Evolutionary conservation across 1,284 basidiomycete species (phyloP).

Genomic region (Erythrobasidium hasegawianum): DNA sequence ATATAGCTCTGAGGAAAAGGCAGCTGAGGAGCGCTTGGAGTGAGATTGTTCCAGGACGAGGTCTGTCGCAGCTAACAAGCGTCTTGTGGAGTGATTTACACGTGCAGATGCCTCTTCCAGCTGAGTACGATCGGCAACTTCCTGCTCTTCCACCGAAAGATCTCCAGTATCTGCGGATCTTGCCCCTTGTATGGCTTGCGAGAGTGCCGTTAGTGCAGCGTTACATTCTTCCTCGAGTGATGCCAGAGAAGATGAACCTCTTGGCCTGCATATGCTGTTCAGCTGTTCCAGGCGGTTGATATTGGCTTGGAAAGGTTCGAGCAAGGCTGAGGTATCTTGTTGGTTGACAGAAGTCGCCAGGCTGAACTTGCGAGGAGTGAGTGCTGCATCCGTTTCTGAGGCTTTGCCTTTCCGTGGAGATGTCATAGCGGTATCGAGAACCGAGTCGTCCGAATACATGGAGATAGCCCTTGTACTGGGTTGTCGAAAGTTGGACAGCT

Average conservation of each 20-base stretch:
- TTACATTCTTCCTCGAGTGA: constrained; percentile 11
- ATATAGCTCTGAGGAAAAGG: background rate
- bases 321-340: background rate
- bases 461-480: background rate
- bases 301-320: background rate
- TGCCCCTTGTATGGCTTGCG: constrained; percentile 9
- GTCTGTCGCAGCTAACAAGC: constrained; percentile 15
- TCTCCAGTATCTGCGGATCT: background rate
- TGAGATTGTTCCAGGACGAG: constrained; percentile 24
- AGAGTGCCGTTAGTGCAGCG: constrained; percentile 6
- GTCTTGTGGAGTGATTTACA: constrained; percentile 18
- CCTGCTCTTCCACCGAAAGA: background rate
- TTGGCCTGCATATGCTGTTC: background rate
- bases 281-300: constrained; percentile 1
- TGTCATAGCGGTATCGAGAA: constrained; percentile 33
- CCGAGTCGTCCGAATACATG: constrained; percentile 61
- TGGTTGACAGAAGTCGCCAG: background rate
- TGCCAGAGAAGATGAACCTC: background rate
- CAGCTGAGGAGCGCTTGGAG: background rate
- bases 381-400: background rate
- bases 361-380: constrained; percentile 2
- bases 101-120: constrained; percentile 8
- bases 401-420: background rate
- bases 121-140: background rate
- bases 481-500: background rate